Evolutionary conservation across 306 rosid genomes (phyloP).

Genomic region (Amphicarpaea edgeworthii): DNA sequence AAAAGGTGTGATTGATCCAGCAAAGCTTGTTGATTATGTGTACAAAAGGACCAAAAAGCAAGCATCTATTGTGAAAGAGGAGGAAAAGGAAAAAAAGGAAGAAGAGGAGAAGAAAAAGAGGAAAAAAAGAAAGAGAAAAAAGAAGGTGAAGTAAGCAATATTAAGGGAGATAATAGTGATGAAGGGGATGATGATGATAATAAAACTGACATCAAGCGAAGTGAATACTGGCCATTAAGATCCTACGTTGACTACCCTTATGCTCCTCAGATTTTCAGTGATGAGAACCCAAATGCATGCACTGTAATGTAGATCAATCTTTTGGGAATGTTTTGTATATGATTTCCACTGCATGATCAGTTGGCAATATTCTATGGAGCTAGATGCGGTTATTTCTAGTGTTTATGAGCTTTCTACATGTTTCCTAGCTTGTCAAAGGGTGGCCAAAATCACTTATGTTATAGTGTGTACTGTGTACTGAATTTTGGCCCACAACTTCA

Average conservation of each 20-base stretch:
- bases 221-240: conserved; percentile 70
- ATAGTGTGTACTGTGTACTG: conserved; percentile 30
- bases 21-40: conserved; percentile 71
- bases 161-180: conserved; percentile 37
- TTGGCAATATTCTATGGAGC: conserved; percentile 4
- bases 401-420: conserved; percentile 3
- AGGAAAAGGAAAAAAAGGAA: conserved; percentile 62
- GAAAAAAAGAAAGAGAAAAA: conserved; percentile 51
- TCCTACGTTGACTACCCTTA: conserved; percentile 54
- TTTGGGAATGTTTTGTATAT: conserved; percentile 13
- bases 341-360: conserved; percentile 5
- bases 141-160: conserved; percentile 57
- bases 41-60: conserved; percentile 74
- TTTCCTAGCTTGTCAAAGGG: conserved; percentile 22
- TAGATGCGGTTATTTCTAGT: background rate
- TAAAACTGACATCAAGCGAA: conserved; percentile 62
- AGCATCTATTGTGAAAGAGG: conserved; percentile 72
- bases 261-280: conserved; percentile 78
- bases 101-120: conserved; percentile 7
- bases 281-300: conserved; percentile 94
- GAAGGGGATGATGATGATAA: conserved; percentile 55
- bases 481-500: conserved; percentile 37
- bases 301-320: conserved; percentile 64
- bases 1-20: conserved; percentile 75
- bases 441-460: conserved; percentile 31